A percentile compares a stretch with the other conserved stretches of the same genome.
Conservation (phyloP, 495 filamentous ascomycete genomes). For the Trichocladium uniseriatum region DNA sequence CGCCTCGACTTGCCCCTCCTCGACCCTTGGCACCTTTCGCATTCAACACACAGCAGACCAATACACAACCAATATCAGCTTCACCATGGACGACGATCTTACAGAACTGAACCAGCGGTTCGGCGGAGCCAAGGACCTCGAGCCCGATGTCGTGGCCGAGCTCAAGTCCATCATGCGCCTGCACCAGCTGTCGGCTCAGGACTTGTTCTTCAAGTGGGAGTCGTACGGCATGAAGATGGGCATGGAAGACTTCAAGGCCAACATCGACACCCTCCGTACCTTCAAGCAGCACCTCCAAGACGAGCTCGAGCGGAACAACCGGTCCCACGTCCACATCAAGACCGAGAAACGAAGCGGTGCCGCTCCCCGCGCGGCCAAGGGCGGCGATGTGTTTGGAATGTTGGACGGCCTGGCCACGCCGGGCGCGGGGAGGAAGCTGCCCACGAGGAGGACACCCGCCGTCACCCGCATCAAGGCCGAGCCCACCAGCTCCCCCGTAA, state of each 20-base stretch:
- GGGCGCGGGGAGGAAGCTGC: slow-evolving; percentile 39
- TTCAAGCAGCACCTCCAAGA: slow-evolving; percentile 87
- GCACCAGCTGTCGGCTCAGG: slow-evolving; percentile 64
- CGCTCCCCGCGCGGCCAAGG: slow-evolving; percentile 53
- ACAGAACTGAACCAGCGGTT: slow-evolving; percentile 64
- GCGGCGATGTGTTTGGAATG: slow-evolving; percentile 76
- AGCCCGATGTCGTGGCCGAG: slow-evolving; percentile 65
- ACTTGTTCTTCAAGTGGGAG: slow-evolving; percentile 97
- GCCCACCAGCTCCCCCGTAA: slow-evolving; percentile 38
- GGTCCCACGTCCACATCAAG: slow-evolving; percentile 42
- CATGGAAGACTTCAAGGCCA: slow-evolving; percentile 58
- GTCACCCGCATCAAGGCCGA: slow-evolving; percentile 38
- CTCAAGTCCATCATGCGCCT: slow-evolving; percentile 76
- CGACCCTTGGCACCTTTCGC: too few species aligned
- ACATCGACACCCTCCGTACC: slow-evolving; percentile 55
- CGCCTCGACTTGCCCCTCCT: background rate
- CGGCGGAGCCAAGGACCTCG: slow-evolving; percentile 42
- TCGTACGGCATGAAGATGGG: slow-evolving; percentile 90
- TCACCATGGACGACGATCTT: slow-evolving; percentile 44
- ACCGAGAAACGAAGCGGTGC: slow-evolving; percentile 52
- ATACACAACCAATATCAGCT: too few species aligned
- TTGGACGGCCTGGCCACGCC: slow-evolving; percentile 72
- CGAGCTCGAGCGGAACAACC: slow-evolving; percentile 58
- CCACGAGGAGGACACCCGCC: slow-evolving; percentile 47
- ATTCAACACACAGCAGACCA: background rate